Conservation (phyloP, 2,329 filamentous ascomycete species). For the Ophiostoma australiae region DNA sequence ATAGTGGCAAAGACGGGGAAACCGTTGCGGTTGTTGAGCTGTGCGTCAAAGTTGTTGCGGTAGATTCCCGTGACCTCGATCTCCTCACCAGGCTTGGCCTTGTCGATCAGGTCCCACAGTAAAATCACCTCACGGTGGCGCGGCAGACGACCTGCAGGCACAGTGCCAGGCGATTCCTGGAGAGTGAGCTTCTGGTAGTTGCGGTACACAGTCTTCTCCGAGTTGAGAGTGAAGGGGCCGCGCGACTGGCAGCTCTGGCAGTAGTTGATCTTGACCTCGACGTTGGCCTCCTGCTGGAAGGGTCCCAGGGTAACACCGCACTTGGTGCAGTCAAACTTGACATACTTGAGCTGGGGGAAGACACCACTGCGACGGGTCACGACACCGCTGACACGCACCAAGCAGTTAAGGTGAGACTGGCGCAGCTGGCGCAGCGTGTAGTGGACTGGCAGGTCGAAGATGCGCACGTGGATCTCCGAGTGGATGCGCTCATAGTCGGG, state of each 20-base stretch:
- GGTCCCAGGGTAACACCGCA: slow-evolving; percentile 88
- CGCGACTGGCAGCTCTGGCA: slow-evolving; percentile 95
- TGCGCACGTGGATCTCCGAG: slow-evolving; percentile 94
- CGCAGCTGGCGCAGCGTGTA: slow-evolving; percentile 93
- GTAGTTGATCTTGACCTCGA: slow-evolving; percentile 92
- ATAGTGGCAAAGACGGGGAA: slow-evolving; percentile 98
- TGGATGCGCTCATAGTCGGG: slow-evolving; percentile 97
- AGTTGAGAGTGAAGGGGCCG: slow-evolving; percentile 91
- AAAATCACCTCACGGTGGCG: slow-evolving; percentile 91
- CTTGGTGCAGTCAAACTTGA: slow-evolving; percentile 96
- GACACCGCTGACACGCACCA: slow-evolving; percentile 90
- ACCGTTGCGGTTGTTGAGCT: slow-evolving; percentile 96
- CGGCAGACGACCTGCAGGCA: slow-evolving; percentile 89
- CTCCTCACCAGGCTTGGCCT: slow-evolving; percentile 93
- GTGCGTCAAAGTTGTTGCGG: slow-evolving; percentile 95
- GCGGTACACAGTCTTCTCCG: slow-evolving; percentile 94
- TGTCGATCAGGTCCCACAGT: slow-evolving; percentile 94
- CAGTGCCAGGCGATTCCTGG: slow-evolving; percentile 94
- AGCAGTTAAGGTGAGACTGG: slow-evolving; percentile 91
- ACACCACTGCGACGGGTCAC: slow-evolving; percentile 92
- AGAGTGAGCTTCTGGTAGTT: slow-evolving; percentile 98
- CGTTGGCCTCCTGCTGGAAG: slow-evolving; percentile 94
- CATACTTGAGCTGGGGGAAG: slow-evolving; percentile 96
- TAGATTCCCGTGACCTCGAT: slow-evolving; percentile 97
- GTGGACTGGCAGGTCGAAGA: slow-evolving; percentile 87